Percentiles rank a stretch among this genome's conserved stretches.
phyloP scores from a whole-genome alignment of 805 yeast species.

The Kuraishia hungarica region DNA sequence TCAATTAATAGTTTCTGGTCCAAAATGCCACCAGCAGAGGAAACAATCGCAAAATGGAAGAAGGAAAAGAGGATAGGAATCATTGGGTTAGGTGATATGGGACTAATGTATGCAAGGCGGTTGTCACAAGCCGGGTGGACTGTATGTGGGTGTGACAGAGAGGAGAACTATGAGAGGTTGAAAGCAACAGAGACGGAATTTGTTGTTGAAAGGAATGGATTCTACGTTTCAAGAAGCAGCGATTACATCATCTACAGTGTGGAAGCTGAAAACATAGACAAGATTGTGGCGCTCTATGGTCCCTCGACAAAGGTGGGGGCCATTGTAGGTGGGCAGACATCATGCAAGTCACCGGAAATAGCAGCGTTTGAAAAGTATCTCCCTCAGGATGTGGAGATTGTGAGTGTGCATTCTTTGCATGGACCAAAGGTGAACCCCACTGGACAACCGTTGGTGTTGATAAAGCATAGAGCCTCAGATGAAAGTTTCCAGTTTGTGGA shows the following conservation, averaged over 20 bases:
- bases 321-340: conserved; percentile 96
- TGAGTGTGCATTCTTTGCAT: conserved; percentile 86
- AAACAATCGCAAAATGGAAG: neutral
- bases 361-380: conserved; percentile 69
- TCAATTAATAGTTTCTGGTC: too few relatives aligned
- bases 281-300: conserved; percentile 69
- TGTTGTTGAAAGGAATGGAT: conserved; percentile 68
- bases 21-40: neutral
- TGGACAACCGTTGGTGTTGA: conserved; percentile 89
- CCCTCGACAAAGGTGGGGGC: conserved; percentile 84
- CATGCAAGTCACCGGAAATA: conserved; percentile 89
- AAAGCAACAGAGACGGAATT: conserved; percentile 35
- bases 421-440: conserved; percentile 86
- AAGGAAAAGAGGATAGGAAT: conserved; percentile 61
- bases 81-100: conserved; percentile 98
- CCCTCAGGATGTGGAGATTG: conserved; percentile 75
- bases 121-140: conserved; percentile 81
- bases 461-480: conserved; percentile 59
- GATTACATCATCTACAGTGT: conserved; percentile 88
- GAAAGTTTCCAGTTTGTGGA: conserved; percentile 55
- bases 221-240: conserved; percentile 67
- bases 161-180: conserved; percentile 45
- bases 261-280: conserved; percentile 78
- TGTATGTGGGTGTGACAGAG: conserved; percentile 84
- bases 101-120: conserved; percentile 71